Conservation (phyloP, 225 moss, liverwort and hornwort genomes). For the Ulota crispa region DNA sequence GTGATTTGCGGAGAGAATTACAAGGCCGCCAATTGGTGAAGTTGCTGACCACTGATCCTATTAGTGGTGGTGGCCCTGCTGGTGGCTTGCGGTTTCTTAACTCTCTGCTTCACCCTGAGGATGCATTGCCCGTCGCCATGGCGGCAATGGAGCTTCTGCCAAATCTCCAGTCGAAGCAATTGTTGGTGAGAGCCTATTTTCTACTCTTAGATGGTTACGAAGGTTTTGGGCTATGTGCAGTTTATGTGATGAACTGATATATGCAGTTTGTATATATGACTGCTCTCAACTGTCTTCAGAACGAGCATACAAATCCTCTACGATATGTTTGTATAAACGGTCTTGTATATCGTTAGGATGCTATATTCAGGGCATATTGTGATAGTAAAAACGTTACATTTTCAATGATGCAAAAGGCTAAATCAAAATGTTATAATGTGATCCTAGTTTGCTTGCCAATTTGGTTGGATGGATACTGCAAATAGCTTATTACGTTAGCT, state of each 20-base stretch:
- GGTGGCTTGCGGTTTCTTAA: constrained; percentile 83
- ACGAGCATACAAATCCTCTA: background rate
- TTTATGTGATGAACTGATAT: background rate
- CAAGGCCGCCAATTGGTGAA: constrained; percentile 98
- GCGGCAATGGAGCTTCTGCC: constrained; percentile 97
- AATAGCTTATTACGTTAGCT: constrained; percentile 1
- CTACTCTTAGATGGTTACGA: constrained; percentile 11
- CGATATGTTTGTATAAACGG: background rate
- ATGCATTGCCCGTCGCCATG: constrained; percentile 97
- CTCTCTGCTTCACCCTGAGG: constrained; percentile 82
- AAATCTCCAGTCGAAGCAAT: constrained; percentile 93
- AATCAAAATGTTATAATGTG: background rate
- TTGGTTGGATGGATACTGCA: background rate
- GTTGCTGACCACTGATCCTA: constrained; percentile 91
- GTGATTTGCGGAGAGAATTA: constrained; percentile 78
- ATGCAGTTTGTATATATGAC: background rate
- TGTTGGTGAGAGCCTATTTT: constrained; percentile 57
- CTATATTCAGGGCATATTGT: background rate
- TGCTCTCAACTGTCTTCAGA: background rate
- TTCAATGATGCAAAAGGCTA: background rate
- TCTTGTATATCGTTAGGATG: background rate
- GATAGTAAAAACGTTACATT: background rate
- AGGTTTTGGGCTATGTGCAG: background rate
- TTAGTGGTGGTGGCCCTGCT: constrained; percentile 94
- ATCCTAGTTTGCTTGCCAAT: background rate